phyloP scores from a whole-genome alignment of 352 stramenopile genomes.

The Pythium monospermum region DNA sequence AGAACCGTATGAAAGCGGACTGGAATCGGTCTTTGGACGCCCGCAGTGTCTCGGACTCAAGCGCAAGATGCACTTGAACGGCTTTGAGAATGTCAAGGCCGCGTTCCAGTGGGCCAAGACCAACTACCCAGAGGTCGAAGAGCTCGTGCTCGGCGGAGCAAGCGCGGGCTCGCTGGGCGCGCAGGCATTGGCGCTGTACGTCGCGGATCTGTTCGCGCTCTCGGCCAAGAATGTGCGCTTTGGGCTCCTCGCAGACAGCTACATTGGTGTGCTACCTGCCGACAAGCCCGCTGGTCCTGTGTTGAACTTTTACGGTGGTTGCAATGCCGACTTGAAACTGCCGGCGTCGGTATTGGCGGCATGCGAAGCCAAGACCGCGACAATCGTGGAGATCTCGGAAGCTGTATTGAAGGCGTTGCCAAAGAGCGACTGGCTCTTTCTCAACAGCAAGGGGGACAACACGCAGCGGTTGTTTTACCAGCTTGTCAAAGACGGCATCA shows the following conservation, averaged over 20 bases:
- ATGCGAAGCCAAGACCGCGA: constrained; percentile 42
- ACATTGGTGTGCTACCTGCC: constrained; percentile 46
- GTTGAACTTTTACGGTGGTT: constrained; percentile 51
- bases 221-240: constrained; percentile 36
- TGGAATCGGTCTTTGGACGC: constrained; percentile 28
- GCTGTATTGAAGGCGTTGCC: constrained; percentile 39
- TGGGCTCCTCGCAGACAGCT: constrained; percentile 51
- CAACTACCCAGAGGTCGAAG: constrained; percentile 17
- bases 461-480: constrained; percentile 64
- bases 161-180: constrained; percentile 41
- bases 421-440: constrained; percentile 46
- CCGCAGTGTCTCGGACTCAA: constrained; percentile 44
- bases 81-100: constrained; percentile 14
- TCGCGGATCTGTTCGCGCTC: constrained; percentile 45
- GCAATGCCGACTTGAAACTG: constrained; percentile 36
- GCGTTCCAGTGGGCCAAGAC: constrained; percentile 14
- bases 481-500: constrained; percentile 39
- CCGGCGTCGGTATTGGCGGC: constrained; percentile 19
- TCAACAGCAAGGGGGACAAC: constrained; percentile 49
- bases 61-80: constrained; percentile 24
- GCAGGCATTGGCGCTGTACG: constrained; percentile 37
- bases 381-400: constrained; percentile 35
- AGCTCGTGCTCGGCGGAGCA: constrained; percentile 14
- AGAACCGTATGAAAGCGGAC: constrained; percentile 8
- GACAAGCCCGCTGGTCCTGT: constrained; percentile 34